phyloP scores from a whole-genome alignment of 345 rosid species.

The Psidium friedrichsthalianum region DNA sequence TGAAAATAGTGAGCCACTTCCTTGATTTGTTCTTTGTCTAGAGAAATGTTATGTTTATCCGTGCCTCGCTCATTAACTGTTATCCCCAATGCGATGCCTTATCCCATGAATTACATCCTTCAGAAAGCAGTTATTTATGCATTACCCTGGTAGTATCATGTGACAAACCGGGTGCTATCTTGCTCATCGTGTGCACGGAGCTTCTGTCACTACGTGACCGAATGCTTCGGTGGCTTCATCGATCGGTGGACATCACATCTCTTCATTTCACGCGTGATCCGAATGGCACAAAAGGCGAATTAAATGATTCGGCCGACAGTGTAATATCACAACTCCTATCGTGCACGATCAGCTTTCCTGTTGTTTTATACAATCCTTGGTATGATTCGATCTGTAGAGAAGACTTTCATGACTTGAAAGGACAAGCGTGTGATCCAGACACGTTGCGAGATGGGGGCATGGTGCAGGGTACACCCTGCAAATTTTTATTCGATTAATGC shows the following conservation, averaged over 20 bases:
- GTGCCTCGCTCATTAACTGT: background rate
- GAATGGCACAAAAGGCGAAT: background rate
- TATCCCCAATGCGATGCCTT: background rate
- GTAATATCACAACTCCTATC: background rate
- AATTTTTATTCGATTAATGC: background rate
- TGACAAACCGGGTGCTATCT: background rate
- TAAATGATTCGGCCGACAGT: background rate
- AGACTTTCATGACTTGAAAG: no score
- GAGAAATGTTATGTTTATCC: background rate
- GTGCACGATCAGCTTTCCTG: background rate
- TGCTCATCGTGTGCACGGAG: background rate
- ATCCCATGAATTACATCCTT: background rate
- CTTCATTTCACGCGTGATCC: background rate
- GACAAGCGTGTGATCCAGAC: background rate
- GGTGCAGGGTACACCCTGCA: background rate
- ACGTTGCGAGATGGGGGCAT: background rate
- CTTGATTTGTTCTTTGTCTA: background rate
- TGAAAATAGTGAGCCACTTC: background rate
- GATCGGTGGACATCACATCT: background rate
- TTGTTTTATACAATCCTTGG: background rate
- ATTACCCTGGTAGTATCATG: background rate
- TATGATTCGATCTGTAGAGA: no score
- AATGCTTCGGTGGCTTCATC: background rate
- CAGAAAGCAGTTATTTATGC: background rate
- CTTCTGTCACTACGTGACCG: background rate